Percentiles rank a stretch among this genome's conserved stretches.
Conservation (phyloP, 257 asterid species). For the Scutellaria barbata region DNA sequence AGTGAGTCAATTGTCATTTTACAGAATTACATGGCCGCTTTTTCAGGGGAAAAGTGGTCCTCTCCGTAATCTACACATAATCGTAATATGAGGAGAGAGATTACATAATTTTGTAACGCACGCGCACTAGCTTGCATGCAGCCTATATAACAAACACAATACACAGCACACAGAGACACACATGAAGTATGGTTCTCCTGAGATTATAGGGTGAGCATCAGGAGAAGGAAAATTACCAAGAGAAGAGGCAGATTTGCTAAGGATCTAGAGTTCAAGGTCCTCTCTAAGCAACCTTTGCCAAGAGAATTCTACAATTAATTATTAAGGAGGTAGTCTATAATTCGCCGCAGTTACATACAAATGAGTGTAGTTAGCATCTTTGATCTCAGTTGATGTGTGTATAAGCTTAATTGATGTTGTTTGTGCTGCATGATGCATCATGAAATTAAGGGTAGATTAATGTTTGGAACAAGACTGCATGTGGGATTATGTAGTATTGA, state of each 20-base stretch:
- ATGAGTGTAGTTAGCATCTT: background rate
- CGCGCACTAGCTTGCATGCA: constrained; percentile 37
- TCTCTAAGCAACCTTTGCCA: constrained; percentile 21
- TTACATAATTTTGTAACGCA: constrained; percentile 36
- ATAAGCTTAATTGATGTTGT: constrained; percentile 18
- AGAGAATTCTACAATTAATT: constrained; percentile 12
- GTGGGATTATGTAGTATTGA: constrained; percentile 15
- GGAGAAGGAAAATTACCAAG: constrained; percentile 17
- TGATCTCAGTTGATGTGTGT: constrained; percentile 10
- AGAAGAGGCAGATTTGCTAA: constrained; percentile 14
- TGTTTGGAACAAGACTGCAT: constrained; percentile 14
- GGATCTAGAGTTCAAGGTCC: constrained; percentile 27
- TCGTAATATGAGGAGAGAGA: background rate
- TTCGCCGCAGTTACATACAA: background rate
- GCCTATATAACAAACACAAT: constrained; percentile 24
- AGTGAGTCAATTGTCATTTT: background rate
- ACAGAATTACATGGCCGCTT: constrained; percentile 22
- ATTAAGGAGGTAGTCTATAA: background rate
- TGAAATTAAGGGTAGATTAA: background rate
- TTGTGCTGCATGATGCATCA: background rate
- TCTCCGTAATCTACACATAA: constrained; percentile 22
- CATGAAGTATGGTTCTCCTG: constrained; percentile 13
- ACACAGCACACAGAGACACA: constrained; percentile 4
- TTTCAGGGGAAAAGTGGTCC: constrained; percentile 27
- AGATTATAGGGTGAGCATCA: background rate